Evolutionary conservation across 768 basidiomycete genomes (phyloP).

Genomic region (Cystofilobasidium capitatum): DNA sequence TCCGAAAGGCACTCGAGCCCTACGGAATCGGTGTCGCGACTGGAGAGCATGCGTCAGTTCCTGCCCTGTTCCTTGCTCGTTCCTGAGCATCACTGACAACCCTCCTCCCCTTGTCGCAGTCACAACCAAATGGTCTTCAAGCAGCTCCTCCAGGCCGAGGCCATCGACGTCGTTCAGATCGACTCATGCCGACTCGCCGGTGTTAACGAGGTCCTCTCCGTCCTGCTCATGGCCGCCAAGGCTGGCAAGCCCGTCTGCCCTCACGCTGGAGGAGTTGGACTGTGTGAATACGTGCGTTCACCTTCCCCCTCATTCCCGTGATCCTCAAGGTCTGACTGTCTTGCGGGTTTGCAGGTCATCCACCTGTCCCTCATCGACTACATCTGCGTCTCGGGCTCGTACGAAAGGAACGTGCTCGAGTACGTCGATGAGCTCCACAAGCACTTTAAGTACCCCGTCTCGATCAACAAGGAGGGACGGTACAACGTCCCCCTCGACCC

Average conservation of each 20-base stretch:
- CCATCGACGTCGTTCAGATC: conserved; percentile 91
- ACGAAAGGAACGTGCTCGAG: conserved; percentile 86
- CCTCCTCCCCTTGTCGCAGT: neutral
- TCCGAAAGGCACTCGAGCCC: conserved; percentile 62
- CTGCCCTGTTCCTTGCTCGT: neutral
- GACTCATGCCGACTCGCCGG: conserved; percentile 89
- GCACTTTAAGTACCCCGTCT: conserved; percentile 78
- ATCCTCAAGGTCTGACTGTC: neutral
- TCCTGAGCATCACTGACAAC: neutral
- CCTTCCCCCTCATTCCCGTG: neutral
- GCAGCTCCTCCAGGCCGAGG: conserved; percentile 73
- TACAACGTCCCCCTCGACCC: conserved; percentile 77
- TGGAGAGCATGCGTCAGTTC: conserved; percentile 63
- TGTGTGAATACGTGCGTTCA: conserved; percentile 35
- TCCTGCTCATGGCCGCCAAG: conserved; percentile 85
- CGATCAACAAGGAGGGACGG: conserved; percentile 71
- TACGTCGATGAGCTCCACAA: conserved; percentile 61
- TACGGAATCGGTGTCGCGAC: conserved; percentile 83
- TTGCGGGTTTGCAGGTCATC: conserved; percentile 60
- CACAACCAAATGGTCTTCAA: conserved; percentile 93
- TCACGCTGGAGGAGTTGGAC: conserved; percentile 86
- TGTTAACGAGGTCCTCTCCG: conserved; percentile 83
- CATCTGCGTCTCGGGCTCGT: conserved; percentile 77
- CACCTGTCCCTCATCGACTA: conserved; percentile 73
- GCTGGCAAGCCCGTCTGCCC: conserved; percentile 76